phyloP scores from a whole-genome alignment of 805 yeast species.

The Yarrowia osloensis region DNA sequence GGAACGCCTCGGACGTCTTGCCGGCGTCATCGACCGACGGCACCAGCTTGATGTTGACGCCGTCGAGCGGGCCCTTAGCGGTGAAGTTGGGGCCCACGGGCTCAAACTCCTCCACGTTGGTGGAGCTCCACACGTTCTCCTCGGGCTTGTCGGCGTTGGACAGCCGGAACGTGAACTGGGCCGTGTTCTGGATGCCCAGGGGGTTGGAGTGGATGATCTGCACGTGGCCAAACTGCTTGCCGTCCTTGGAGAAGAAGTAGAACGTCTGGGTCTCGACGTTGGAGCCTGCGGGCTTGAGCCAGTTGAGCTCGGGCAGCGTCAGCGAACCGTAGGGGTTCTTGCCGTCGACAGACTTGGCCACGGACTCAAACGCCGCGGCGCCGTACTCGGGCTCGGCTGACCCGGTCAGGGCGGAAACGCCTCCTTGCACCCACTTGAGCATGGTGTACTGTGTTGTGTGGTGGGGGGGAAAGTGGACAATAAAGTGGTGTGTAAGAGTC shows the following conservation, averaged over 20 bases:
- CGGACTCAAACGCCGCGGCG: slow-evolving; percentile 84
- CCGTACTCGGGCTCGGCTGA: slow-evolving; percentile 98
- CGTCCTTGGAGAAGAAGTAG: slow-evolving; percentile 67
- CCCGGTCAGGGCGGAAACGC: slow-evolving; percentile 88
- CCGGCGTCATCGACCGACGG: slow-evolving; percentile 55
- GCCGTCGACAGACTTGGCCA: slow-evolving; percentile 59
- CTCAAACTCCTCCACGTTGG: slow-evolving; percentile 77
- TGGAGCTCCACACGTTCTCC: slow-evolving; percentile 82
- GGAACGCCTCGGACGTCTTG: slow-evolving; percentile 42
- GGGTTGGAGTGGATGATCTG: slow-evolving; percentile 93
- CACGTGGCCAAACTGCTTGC: slow-evolving; percentile 79
- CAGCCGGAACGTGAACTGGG: slow-evolving; percentile 90
- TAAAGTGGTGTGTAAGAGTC: not conserved
- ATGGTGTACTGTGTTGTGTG: slow-evolving; percentile 41
- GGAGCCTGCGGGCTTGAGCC: slow-evolving; percentile 74
- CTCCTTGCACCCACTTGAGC: slow-evolving; percentile 66
- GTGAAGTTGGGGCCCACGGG: slow-evolving; percentile 74
- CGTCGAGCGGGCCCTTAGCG: slow-evolving; percentile 57
- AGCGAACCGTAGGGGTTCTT: slow-evolving; percentile 63
- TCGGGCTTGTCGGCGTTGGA: slow-evolving; percentile 57
- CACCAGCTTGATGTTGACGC: slow-evolving; percentile 59
- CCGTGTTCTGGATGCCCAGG: slow-evolving; percentile 76
- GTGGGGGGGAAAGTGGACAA: too few relatives aligned
- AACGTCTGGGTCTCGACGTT: slow-evolving; percentile 96
- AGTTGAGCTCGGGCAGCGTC: slow-evolving; percentile 66